A percentile compares a stretch with the other conserved stretches of the same genome.
phyloP scores from a whole-genome alignment of 1,284 basidiomycete species.

The Wallemia hederae region DNA sequence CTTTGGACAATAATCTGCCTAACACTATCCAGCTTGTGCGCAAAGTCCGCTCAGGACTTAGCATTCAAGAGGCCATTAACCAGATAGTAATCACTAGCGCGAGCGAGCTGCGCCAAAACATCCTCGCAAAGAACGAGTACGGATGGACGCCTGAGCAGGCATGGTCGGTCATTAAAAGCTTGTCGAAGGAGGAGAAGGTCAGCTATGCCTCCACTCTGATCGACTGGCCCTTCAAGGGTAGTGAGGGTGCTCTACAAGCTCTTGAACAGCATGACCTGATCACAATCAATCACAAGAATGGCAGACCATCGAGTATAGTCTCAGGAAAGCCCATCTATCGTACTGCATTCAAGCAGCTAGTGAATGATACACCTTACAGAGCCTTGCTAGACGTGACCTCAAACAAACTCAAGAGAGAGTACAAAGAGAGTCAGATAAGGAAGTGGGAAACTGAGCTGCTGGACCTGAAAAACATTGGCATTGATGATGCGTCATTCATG shows the following conservation, averaged over 20 bases:
- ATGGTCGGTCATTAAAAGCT: constrained; percentile 49
- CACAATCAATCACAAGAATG: constrained; percentile 41
- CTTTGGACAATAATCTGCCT: not conserved
- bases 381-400: constrained; percentile 53
- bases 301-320: constrained; percentile 50
- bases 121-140: constrained; percentile 31
- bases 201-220: constrained; percentile 55
- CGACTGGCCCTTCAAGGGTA: constrained; percentile 71
- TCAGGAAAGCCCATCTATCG: constrained; percentile 73
- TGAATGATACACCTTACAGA: constrained; percentile 44
- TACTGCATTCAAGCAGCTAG: constrained; percentile 53
- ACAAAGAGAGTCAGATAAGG: constrained; percentile 33
- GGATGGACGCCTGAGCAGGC: constrained; percentile 66
- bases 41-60: constrained; percentile 47
- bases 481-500: constrained; percentile 14
- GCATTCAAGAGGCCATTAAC: constrained; percentile 15
- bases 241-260: constrained; percentile 45
- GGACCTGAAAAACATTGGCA: constrained; percentile 29
- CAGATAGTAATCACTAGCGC: constrained; percentile 48
- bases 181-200: constrained; percentile 40
- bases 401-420: constrained; percentile 40
- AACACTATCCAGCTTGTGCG: constrained; percentile 31
- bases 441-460: constrained; percentile 46
- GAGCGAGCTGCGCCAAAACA: constrained; percentile 63
- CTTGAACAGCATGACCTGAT: constrained; percentile 81